Evolutionary conservation across 306 rosid genomes (phyloP).

Genomic region (Echinosophora koreensis): DNA sequence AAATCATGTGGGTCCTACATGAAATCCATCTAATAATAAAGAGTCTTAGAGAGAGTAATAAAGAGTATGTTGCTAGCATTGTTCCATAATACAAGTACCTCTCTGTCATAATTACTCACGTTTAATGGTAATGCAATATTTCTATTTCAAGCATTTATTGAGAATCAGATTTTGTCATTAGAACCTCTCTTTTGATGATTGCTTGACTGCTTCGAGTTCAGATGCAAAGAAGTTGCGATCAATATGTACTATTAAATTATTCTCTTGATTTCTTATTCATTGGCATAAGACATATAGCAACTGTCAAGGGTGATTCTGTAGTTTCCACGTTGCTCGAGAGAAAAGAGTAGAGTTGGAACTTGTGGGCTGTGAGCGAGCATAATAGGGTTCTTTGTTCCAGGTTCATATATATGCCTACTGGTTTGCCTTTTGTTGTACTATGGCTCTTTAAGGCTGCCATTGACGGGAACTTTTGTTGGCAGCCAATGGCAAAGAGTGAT

Average conservation of each 20-base stretch:
- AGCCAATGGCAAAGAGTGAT: background rate
- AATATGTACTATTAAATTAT: background rate
- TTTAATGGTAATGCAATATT: background rate
- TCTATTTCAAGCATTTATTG: background rate
- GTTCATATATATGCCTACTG: background rate
- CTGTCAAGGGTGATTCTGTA: background rate
- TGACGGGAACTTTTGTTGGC: background rate
- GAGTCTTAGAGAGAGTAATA: no score
- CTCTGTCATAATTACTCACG: background rate
- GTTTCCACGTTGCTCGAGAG: background rate
- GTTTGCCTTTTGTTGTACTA: background rate
- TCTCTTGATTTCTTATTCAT: background rate
- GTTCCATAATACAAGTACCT: background rate
- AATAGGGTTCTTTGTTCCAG: background rate
- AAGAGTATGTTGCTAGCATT: no score
- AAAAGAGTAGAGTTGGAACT: background rate
- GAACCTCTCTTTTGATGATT: background rate
- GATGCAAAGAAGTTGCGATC: background rate
- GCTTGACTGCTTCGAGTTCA: background rate
- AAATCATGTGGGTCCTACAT: no score
- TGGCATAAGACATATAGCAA: background rate
- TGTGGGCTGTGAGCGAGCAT: background rate
- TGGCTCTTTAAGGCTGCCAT: background rate
- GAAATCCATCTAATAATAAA: no score
- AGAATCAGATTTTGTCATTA: background rate